phyloP scores from a whole-genome alignment of 345 rosid species.

The Syzygium jambos region DNA sequence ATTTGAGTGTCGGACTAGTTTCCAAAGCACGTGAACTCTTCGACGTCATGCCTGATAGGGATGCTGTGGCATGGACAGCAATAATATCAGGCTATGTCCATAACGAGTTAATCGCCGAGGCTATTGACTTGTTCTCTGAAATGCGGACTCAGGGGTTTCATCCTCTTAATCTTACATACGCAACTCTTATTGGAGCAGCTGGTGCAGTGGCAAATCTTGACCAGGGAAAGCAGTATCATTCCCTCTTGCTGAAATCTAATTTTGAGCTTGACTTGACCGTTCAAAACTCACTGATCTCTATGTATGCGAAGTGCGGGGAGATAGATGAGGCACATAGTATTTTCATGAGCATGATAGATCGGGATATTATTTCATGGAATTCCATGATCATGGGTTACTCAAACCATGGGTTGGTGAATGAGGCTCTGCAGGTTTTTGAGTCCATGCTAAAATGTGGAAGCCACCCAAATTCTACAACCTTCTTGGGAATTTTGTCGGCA shows the following conservation, averaged over 20 bases:
- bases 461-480: slow-evolving; percentile 38
- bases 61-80: slow-evolving; percentile 49
- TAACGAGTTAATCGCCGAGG: slow-evolving; percentile 39
- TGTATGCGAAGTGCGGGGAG: slow-evolving; percentile 55
- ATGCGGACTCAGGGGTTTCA: slow-evolving; percentile 27
- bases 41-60: slow-evolving; percentile 33
- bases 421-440: slow-evolving; percentile 25
- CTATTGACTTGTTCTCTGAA: slow-evolving; percentile 20
- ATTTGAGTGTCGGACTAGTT: slow-evolving; percentile 23
- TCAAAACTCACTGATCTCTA: slow-evolving; percentile 39
- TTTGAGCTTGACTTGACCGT: slow-evolving; percentile 21
- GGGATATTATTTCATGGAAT: slow-evolving; percentile 48
- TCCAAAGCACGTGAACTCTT: slow-evolving; percentile 23
- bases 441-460: slow-evolving; percentile 29
- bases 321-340: slow-evolving; percentile 25
- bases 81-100: slow-evolving; percentile 46
- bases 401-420: slow-evolving; percentile 33
- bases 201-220: slow-evolving; percentile 66
- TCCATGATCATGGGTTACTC: slow-evolving; percentile 51
- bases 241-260: slow-evolving; percentile 34
- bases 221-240: slow-evolving; percentile 52
- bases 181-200: slow-evolving; percentile 49
- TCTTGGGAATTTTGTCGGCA: slow-evolving; percentile 40
- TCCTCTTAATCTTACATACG: slow-evolving; percentile 26
- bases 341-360: slow-evolving; percentile 26